These are phyloP conservation scores for Batrachochytrium dendrobatidis DNA, from an alignment of 371 early-diverging fungal species.

Conservation along the genomic window DNA sequence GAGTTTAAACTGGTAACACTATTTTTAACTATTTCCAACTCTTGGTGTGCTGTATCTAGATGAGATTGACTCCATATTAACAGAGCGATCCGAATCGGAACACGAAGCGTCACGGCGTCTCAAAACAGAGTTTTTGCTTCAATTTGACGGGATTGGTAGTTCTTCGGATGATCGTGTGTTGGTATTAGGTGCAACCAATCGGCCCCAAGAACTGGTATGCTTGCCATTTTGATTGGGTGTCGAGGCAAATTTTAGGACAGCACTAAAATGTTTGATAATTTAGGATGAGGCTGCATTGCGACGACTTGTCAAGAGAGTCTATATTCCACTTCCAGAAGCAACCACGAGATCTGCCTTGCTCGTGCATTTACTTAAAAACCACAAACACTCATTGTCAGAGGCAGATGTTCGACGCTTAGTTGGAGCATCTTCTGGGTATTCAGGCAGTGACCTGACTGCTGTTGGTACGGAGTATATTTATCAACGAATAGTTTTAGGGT, in stretches of 20 bases:
- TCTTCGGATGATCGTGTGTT: constrained; percentile 43
- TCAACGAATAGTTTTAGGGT: background rate
- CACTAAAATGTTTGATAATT: background rate
- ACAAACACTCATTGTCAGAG: constrained; percentile 35
- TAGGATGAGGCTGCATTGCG: constrained; percentile 70
- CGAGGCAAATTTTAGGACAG: background rate
- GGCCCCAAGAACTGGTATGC: constrained; percentile 52
- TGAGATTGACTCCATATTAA: constrained; percentile 64
- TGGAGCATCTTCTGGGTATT: constrained; percentile 46
- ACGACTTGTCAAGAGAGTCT: constrained; percentile 62
- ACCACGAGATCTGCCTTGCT: constrained; percentile 51
- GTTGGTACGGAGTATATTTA: constrained; percentile 29
- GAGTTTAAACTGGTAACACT: background rate
- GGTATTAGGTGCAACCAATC: constrained; percentile 59
- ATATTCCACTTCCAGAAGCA: constrained; percentile 67
- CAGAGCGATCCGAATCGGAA: constrained; percentile 63
- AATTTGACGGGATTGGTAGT: constrained; percentile 60
- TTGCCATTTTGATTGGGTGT: background rate
- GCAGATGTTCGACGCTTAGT: constrained; percentile 47
- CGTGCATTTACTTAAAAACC: constrained; percentile 45
- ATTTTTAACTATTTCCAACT: background rate
- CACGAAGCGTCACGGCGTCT: constrained; percentile 70
- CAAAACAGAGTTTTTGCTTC: constrained; percentile 79
- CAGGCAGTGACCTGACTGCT: constrained; percentile 69
- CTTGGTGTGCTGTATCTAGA: constrained; percentile 28